These are phyloP conservation scores for Simmondsia chinensis DNA, from an alignment of 148 eudicot species.

Conservation along the genomic window DNA sequence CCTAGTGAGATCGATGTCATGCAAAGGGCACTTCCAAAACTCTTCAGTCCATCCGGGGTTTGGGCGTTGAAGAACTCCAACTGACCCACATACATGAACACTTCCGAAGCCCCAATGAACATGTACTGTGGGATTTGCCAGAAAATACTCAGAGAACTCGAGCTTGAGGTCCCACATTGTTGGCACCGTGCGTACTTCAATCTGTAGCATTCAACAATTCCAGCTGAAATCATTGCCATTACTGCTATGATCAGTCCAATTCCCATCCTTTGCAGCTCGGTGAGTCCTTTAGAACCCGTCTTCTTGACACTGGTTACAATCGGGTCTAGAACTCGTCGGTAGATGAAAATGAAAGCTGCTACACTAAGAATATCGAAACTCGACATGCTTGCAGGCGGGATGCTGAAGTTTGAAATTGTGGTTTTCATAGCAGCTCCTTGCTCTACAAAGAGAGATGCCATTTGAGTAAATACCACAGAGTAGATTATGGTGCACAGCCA, in stretches of 20 bases:
- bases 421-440: constrained; percentile 86
- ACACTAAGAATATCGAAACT: constrained; percentile 91
- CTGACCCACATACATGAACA: constrained; percentile 91
- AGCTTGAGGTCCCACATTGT: constrained; percentile 33
- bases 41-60: constrained; percentile 82
- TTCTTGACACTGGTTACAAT: constrained; percentile 37
- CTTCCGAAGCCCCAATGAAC: constrained; percentile 80
- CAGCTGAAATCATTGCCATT: constrained; percentile 78
- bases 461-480: constrained; percentile 84
- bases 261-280: constrained; percentile 90
- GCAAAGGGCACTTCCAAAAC: constrained; percentile 89
- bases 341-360: constrained; percentile 53
- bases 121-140: constrained; percentile 93
- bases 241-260: constrained; percentile 73
- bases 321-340: constrained; percentile 53
- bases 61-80: constrained; percentile 89
- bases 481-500: constrained; percentile 90
- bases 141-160: constrained; percentile 66
- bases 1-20: constrained; percentile 96
- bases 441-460: constrained; percentile 86
- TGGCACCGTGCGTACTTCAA: constrained; percentile 52
- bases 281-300: constrained; percentile 42
- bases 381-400: constrained; percentile 93
- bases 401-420: constrained; percentile 41
- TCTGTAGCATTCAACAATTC: constrained; percentile 59